A percentile compares a stretch with the other conserved stretches of the same genome.
phyloP scores from a whole-genome alignment of 2,329 filamentous ascomycete species.

The Lachnellula occidentalis region DNA sequence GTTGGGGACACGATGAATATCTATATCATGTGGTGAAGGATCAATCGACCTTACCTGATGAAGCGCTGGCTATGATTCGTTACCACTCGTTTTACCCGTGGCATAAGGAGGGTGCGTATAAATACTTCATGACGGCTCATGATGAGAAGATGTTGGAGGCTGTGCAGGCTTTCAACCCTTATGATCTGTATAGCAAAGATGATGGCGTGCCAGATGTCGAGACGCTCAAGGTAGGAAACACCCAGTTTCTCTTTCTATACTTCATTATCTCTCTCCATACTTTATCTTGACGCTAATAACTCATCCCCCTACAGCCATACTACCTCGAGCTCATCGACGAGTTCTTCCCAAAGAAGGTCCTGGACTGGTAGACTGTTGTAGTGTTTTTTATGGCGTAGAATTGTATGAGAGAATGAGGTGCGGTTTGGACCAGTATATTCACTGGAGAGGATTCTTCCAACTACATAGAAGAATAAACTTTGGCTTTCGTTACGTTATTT shows the following conservation, averaged over 20 bases:
- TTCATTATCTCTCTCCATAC: not conserved
- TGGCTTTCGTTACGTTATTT: no score
- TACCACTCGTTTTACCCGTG: constrained; percentile 93
- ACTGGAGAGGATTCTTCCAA: no score
- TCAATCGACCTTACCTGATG: constrained; percentile 70
- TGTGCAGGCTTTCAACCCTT: constrained; percentile 83
- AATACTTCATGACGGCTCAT: constrained; percentile 76
- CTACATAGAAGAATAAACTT: no score
- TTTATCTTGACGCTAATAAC: constrained; percentile 5
- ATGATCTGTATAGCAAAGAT: constrained; percentile 88
- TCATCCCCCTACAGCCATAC: constrained; percentile 48
- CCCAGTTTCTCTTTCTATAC: constrained; percentile 8
- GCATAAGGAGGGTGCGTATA: constrained; percentile 78
- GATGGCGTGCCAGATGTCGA: constrained; percentile 72
- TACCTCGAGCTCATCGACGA: constrained; percentile 71
- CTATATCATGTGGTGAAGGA: constrained; percentile 82
- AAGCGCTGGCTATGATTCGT: constrained; percentile 85
- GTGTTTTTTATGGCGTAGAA: no score
- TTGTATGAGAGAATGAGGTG: no score
- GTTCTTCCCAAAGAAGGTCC: constrained; percentile 62
- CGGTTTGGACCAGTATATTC: no score
- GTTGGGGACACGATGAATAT: constrained; percentile 87
- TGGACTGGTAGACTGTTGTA: constrained; percentile 54
- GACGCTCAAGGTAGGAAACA: constrained; percentile 60
- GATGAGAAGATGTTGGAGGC: constrained; percentile 76